Conservation (phyloP, 1,284 basidiomycete genomes). For the Papiliotrema laurentii region DNA sequence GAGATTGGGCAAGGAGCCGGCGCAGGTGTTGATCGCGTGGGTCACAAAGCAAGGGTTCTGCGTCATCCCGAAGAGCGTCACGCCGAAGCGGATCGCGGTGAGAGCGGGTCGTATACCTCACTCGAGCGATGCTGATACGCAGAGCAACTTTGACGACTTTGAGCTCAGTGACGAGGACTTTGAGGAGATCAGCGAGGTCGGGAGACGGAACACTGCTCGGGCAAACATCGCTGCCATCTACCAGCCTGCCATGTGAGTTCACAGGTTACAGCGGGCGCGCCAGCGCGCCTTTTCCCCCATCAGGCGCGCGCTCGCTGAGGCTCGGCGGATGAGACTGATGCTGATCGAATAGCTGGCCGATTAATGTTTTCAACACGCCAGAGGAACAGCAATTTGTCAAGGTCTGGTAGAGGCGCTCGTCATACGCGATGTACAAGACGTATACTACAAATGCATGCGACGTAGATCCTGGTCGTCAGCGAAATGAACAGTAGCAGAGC, state of each 20-base stretch:
- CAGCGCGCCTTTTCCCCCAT: no score
- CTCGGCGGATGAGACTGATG: neutral
- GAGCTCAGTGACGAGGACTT: slow-evolving; percentile 61
- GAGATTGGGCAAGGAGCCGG: slow-evolving; percentile 57
- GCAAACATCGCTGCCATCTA: slow-evolving; percentile 63
- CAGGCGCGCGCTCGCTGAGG: no score
- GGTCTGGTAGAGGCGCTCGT: slow-evolving; percentile 5
- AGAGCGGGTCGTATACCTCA: neutral
- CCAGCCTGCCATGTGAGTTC: slow-evolving; percentile 35
- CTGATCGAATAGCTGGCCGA: slow-evolving; percentile 53
- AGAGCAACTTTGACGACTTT: slow-evolving; percentile 67
- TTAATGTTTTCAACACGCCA: slow-evolving; percentile 60
- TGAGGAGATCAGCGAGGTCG: slow-evolving; percentile 57
- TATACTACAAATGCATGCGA: no score
- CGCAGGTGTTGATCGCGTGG: slow-evolving; percentile 69
- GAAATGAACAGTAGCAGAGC: no score
- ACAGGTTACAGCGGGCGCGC: no score
- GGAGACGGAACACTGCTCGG: slow-evolving; percentile 55
- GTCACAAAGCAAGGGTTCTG: slow-evolving; percentile 60
- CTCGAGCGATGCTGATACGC: neutral
- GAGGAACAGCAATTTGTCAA: slow-evolving; percentile 50
- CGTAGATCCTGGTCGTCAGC: no score
- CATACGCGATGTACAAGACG: neutral
- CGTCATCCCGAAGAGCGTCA: slow-evolving; percentile 69
- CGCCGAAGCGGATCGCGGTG: slow-evolving; percentile 48